Conservation (phyloP, 2,329 filamentous ascomycete genomes). For the Coniella vitis region DNA sequence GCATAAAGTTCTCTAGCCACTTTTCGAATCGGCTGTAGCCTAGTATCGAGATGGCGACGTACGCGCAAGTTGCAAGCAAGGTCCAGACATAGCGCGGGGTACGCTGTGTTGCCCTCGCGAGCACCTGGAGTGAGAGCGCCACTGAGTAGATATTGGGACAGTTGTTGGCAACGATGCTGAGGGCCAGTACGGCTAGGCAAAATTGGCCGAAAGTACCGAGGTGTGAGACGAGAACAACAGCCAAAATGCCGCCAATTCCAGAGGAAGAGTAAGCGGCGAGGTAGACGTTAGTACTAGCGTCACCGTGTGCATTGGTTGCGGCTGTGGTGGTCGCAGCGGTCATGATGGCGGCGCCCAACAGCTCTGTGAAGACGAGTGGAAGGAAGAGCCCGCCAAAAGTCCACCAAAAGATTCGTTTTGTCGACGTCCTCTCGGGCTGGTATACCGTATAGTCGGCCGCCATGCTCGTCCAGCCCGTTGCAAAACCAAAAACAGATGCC, state of each 20-base stretch:
- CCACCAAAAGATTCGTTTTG: conserved; percentile 58
- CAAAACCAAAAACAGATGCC: conserved; percentile 60
- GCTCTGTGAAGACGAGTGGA: conserved; percentile 66
- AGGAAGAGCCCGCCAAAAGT: conserved; percentile 64
- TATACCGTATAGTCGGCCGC: conserved; percentile 78
- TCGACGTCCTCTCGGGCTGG: conserved; percentile 56
- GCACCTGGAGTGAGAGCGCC: conserved; percentile 58
- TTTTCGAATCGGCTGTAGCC: conserved; percentile 59
- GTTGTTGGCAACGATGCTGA: conserved; percentile 65
- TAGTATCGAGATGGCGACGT: conserved; percentile 63
- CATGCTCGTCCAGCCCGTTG: conserved; percentile 67
- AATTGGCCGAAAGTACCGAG: conserved; percentile 66
- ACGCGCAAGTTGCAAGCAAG: conserved; percentile 52
- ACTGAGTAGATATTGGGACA: conserved; percentile 68
- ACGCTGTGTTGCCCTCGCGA: conserved; percentile 49
- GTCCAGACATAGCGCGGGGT: conserved; percentile 66
- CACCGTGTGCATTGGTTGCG: no score
- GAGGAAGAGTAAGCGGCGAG: conserved; percentile 29
- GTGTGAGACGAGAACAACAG: conserved; percentile 54
- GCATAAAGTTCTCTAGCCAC: conserved; percentile 65
- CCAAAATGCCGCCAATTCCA: conserved; percentile 60
- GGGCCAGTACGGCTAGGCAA: conserved; percentile 59
- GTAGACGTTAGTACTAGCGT: conserved; percentile 43
- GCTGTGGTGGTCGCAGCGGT: conserved; percentile 52
- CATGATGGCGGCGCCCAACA: conserved; percentile 64